phyloP scores from a whole-genome alignment of 1,139 yeast genomes.

The Tardiomyces digboiensis region DNA sequence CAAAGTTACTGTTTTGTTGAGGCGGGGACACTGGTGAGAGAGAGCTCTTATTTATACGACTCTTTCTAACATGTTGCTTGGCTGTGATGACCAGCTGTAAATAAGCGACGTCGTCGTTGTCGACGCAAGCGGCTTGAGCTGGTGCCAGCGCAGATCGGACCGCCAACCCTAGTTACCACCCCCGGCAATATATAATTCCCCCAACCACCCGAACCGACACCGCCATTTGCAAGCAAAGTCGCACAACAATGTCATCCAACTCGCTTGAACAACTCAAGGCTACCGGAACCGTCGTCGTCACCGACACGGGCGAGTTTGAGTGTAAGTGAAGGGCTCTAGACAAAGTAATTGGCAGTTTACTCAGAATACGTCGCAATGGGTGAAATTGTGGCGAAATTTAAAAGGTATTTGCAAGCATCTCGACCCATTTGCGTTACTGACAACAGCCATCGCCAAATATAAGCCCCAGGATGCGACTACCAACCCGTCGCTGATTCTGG shows the following conservation, averaged over 20 bases:
- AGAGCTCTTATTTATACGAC: too few relatives aligned
- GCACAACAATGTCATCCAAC: slow-evolving; percentile 39
- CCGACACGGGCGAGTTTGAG: slow-evolving; percentile 99
- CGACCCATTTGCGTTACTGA: too few relatives aligned
- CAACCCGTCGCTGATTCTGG: slow-evolving; percentile 95
- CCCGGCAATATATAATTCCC: not conserved
- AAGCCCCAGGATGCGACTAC: slow-evolving; percentile 99
- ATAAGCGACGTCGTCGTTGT: too few relatives aligned
- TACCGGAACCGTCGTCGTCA: slow-evolving; percentile 91
- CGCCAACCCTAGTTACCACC: not conserved
- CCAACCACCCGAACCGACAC: not conserved
- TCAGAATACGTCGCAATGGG: too few relatives aligned
- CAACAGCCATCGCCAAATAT: slow-evolving; percentile 72
- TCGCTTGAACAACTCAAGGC: slow-evolving; percentile 92
- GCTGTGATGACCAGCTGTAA: too few relatives aligned
- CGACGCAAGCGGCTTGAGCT: too few relatives aligned
- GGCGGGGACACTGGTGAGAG: too few relatives aligned
- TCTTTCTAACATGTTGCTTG: too few relatives aligned
- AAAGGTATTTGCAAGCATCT: too few relatives aligned
- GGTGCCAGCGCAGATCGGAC: not conserved
- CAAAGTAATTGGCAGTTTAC: too few relatives aligned
- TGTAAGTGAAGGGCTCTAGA: slow-evolving; percentile 28
- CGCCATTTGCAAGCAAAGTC: not conserved
- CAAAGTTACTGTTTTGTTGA: too few relatives aligned
- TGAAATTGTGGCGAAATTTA: too few relatives aligned